phyloP scores from a whole-genome alignment of 345 rosid species.

The Garcia nutans region DNA sequence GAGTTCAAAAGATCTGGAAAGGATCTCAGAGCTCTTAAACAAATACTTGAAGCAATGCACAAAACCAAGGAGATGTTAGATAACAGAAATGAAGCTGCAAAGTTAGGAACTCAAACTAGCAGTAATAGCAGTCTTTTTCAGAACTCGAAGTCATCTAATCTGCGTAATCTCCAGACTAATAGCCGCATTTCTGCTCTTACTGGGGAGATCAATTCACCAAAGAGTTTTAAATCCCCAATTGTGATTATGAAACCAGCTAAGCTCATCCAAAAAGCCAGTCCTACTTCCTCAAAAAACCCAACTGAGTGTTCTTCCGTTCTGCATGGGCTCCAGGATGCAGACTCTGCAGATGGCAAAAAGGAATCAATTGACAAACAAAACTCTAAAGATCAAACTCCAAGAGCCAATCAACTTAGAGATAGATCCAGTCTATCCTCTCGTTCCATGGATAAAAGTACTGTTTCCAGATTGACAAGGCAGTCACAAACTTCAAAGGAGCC shows the following conservation, averaged over 20 bases:
- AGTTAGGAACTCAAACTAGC: slow-evolving; percentile 27
- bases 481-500: slow-evolving; percentile 40
- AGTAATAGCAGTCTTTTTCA: slow-evolving; percentile 27
- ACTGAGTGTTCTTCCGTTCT: slow-evolving; percentile 36
- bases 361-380: slow-evolving; percentile 40
- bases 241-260: slow-evolving; percentile 56
- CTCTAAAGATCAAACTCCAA: slow-evolving; percentile 46
- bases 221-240: slow-evolving; percentile 47
- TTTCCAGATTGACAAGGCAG: slow-evolving; percentile 23
- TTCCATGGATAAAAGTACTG: slow-evolving; percentile 35
- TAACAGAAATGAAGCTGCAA: slow-evolving; percentile 39
- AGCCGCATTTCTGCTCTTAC: slow-evolving; percentile 34
- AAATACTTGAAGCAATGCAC: slow-evolving; percentile 82
- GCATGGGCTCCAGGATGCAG: slow-evolving; percentile 30
- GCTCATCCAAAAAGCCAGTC: slow-evolving; percentile 31
- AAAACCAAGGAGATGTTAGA: slow-evolving; percentile 48
- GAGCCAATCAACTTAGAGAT: slow-evolving; percentile 35
- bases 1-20: slow-evolving; percentile 76
- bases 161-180: slow-evolving; percentile 21
- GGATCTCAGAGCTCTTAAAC: slow-evolving; percentile 86
- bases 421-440: slow-evolving; percentile 29
- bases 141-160: slow-evolving; percentile 28
- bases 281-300: slow-evolving; percentile 28
- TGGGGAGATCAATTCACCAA: slow-evolving; percentile 44
- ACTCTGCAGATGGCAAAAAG: slow-evolving; percentile 35